phyloP scores from a whole-genome alignment of 179 eudicot species.

The Beta corolliflora region DNA sequence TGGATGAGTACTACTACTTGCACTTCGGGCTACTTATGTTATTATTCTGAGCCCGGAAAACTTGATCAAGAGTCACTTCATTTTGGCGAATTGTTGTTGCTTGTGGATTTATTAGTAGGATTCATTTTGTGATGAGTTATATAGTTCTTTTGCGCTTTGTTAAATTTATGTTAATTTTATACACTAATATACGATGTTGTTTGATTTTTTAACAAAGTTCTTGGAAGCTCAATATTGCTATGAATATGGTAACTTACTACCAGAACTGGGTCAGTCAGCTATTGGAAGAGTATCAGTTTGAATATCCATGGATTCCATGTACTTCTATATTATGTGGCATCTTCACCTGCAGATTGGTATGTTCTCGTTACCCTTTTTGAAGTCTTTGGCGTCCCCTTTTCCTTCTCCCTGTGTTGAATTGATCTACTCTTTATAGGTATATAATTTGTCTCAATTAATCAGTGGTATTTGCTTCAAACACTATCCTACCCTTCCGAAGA shows the following conservation, averaged over 20 bases:
- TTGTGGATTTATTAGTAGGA: background rate
- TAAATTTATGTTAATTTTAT: background rate
- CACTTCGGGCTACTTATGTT: no score
- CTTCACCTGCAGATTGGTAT: conserved; percentile 45
- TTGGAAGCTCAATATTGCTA: conserved; percentile 15
- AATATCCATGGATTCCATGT: conserved; percentile 37
- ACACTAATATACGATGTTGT: conserved; percentile 13
- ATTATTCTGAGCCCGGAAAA: no score
- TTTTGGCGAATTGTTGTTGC: background rate
- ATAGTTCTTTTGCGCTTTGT: background rate
- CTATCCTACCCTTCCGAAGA: conserved; percentile 42
- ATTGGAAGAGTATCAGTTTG: conserved; percentile 31
- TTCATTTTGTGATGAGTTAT: background rate
- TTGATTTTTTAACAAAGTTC: conserved; percentile 12
- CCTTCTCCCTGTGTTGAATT: background rate
- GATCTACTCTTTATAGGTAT: conserved; percentile 26
- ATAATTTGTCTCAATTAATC: conserved; percentile 32
- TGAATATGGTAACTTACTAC: conserved; percentile 34
- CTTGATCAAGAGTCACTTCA: background rate
- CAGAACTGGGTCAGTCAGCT: conserved; percentile 34
- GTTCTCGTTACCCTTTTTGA: conserved; percentile 1
- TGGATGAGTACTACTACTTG: background rate
- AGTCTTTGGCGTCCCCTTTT: background rate
- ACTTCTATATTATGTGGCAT: conserved; percentile 44
- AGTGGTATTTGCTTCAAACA: conserved; percentile 37